Conservation (phyloP, 768 basidiomycete species). For the Mycena crocata region DNA sequence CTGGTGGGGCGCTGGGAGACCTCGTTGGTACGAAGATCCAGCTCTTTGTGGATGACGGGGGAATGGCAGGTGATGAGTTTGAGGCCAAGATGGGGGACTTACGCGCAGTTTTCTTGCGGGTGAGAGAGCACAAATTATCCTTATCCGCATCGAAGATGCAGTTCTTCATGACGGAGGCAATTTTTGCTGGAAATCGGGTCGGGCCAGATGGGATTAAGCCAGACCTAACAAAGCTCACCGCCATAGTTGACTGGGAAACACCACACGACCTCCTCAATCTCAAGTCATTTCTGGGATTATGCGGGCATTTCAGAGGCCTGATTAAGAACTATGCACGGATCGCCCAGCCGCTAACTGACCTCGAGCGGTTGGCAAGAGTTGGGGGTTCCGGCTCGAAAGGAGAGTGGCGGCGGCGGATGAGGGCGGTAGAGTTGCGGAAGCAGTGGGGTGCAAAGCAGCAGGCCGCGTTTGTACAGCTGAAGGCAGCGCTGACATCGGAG, state of each 20-base stretch:
- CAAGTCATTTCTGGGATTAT: constrained; percentile 47
- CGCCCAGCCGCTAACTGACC: constrained; percentile 45
- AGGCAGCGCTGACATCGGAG: constrained; percentile 34
- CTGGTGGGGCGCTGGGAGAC: constrained; percentile 37
- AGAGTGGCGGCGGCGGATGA: constrained; percentile 41
- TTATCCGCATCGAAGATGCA: constrained; percentile 48
- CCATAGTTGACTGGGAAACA: constrained; percentile 48
- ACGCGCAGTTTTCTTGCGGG: constrained; percentile 38
- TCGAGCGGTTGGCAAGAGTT: constrained; percentile 36
- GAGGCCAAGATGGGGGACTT: constrained; percentile 39
- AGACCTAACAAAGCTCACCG: constrained; percentile 49
- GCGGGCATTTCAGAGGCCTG: constrained; percentile 46
- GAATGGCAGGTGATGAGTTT: constrained; percentile 45
- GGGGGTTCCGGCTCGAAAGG: constrained; percentile 36
- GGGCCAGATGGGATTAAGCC: constrained; percentile 46
- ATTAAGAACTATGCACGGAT: constrained; percentile 47
- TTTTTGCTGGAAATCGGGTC: constrained; percentile 48
- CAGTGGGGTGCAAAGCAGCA: constrained; percentile 33
- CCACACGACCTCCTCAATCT: constrained; percentile 44
- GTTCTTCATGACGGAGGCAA: constrained; percentile 49
- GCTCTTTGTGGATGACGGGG: constrained; percentile 53
- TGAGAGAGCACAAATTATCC: constrained; percentile 44
- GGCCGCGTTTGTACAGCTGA: constrained; percentile 39
- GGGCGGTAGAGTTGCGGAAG: constrained; percentile 21
- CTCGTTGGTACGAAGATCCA: constrained; percentile 40